phyloP scores from a whole-genome alignment of 2,329 filamentous ascomycete genomes.

The Botrytis fabae region DNA sequence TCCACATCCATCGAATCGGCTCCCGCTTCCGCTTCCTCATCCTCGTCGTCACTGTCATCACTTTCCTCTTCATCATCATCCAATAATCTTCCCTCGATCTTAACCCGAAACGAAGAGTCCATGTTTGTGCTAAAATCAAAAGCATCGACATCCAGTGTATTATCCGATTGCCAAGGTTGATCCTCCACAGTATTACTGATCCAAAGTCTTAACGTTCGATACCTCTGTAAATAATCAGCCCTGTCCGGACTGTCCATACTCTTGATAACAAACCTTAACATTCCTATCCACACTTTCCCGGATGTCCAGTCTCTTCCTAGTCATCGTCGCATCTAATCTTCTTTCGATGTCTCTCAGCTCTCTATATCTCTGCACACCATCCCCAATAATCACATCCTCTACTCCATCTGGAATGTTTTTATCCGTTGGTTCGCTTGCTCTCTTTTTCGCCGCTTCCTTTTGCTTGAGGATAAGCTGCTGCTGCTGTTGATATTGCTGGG shows the following conservation, averaged over 20 bases:
- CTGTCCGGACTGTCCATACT: not conserved
- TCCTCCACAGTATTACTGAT: conserved; percentile 93
- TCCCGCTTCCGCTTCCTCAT: conserved; percentile 42
- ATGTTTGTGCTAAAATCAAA: conserved; percentile 80
- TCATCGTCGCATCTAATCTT: conserved; percentile 86
- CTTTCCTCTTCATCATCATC: conserved; percentile 62
- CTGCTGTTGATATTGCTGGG: conserved; percentile 18
- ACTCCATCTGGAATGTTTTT: conserved; percentile 91
- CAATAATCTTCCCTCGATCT: conserved; percentile 84
- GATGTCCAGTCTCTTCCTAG: conserved; percentile 89
- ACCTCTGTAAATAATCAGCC: conserved; percentile 53
- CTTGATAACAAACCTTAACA: conserved; percentile 56
- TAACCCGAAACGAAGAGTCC: conserved; percentile 82
- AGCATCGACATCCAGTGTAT: conserved; percentile 65
- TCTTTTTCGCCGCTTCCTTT: conserved; percentile 71
- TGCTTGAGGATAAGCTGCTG: conserved; percentile 45
- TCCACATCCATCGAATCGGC: conserved; percentile 57
- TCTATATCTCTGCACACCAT: conserved; percentile 79
- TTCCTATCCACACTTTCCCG: conserved; percentile 76
- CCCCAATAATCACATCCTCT: conserved; percentile 77
- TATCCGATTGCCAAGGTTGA: conserved; percentile 83
- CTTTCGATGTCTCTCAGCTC: conserved; percentile 84
- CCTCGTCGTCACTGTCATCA: conserved; percentile 51
- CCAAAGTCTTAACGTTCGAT: conserved; percentile 87
- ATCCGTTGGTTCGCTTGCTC: conserved; percentile 88